A percentile compares a stretch with the other conserved stretches of the same genome.
Evolutionary conservation across 139 green algal genomes (phyloP).

Genomic region (Coccomyxa sp.): DNA sequence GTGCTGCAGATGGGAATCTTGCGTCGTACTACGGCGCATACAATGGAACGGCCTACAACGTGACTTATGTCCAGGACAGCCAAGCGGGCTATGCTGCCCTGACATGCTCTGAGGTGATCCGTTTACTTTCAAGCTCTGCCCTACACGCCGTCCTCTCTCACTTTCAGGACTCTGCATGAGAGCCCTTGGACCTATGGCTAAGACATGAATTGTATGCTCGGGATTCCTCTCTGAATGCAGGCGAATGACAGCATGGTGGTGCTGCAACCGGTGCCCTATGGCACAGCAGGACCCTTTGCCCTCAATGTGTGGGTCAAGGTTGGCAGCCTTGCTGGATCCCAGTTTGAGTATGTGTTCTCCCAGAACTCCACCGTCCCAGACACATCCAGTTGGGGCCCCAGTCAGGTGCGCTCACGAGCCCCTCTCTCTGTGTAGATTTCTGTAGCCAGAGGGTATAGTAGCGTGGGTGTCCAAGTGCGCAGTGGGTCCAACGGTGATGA

Average conservation of each 20-base stretch:
- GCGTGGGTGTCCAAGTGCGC: too few relatives aligned
- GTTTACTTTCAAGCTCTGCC: too few relatives aligned
- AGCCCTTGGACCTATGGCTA: not conserved
- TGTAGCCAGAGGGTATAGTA: too few relatives aligned
- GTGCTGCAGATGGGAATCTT: not conserved
- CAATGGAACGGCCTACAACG: not conserved
- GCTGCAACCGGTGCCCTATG: conserved; percentile 34
- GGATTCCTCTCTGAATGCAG: not conserved
- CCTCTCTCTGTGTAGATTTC: too few relatives aligned
- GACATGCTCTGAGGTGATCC: not conserved
- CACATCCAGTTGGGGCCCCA: conserved; percentile 5
- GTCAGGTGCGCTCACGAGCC: conserved; percentile 13
- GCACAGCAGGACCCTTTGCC: conserved; percentile 2
- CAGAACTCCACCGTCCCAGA: conserved; percentile 3
- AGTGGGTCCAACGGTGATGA: too few relatives aligned
- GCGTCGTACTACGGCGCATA: not conserved
- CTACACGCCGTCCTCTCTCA: not conserved
- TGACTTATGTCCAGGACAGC: not conserved
- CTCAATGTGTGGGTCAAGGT: conserved; percentile 11
- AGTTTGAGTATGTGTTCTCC: conserved; percentile 31
- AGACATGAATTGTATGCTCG: not conserved
- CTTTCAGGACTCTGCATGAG: not conserved
- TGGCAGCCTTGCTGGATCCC: not conserved
- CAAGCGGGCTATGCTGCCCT: not conserved
- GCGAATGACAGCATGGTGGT: not conserved